phyloP scores from a whole-genome alignment of 768 basidiomycete genomes.

The Boletus coccyginus region DNA sequence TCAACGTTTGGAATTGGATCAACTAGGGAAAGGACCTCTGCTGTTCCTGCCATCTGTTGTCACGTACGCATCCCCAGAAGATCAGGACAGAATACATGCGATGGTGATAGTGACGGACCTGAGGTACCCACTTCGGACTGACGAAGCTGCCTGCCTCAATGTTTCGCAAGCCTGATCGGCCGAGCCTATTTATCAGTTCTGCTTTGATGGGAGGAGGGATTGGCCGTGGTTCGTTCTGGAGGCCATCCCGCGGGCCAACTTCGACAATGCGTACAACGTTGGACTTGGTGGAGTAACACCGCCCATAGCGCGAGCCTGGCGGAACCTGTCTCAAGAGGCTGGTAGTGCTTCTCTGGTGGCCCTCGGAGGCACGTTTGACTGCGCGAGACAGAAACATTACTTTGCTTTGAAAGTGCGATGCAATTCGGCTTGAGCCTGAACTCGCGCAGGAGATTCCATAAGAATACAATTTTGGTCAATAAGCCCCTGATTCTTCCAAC shows the following conservation, averaged over 20 bases:
- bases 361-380: not conserved
- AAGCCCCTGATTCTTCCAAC: not conserved
- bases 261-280: conserved; percentile 62
- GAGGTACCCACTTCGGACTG: conserved; percentile 91
- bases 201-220: conserved; percentile 74
- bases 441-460: not conserved
- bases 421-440: not conserved
- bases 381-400: conserved; percentile 12
- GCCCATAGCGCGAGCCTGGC: not conserved
- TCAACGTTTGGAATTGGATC: conserved; percentile 52
- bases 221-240: conserved; percentile 82
- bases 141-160: conserved; percentile 91
- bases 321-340: not conserved
- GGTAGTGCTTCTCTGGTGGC: not conserved
- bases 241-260: conserved; percentile 87
- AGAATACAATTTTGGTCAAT: not conserved
- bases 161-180: conserved; percentile 58
- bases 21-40: conserved; percentile 64
- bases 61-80: not conserved
- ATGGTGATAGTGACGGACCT: conserved; percentile 40
- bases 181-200: conserved; percentile 75
- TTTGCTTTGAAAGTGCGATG: not conserved
- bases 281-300: conserved; percentile 11
- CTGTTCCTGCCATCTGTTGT: conserved; percentile 81
- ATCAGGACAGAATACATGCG: not conserved